Base-by-base conservation (phyloP, 2,329 filamentous ascomycete species). In the Parastagonospora nodorum region DNA sequence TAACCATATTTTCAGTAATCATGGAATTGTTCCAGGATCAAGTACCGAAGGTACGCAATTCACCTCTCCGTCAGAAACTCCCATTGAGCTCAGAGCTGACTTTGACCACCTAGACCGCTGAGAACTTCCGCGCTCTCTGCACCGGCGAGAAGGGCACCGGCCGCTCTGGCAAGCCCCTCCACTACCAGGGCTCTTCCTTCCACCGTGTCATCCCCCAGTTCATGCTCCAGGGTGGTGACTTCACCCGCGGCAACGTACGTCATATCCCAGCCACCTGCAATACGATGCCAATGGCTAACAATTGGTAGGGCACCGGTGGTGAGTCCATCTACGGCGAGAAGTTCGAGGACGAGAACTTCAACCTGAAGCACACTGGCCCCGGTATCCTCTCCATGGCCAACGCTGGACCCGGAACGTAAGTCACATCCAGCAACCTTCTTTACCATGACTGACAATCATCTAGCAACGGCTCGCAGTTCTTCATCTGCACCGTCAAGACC, bases 381-480 rank as follows among this genome's bases (percentile, higher is more conserved):
- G 96, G 97, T 81, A 80, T 97, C 57, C 82, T 97, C 55, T 94
- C 89, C 74, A 99, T 99, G 93, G 93, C 93, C 69, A 99, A 99
- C 74, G 93, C 93, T 58, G 93, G 94, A 43, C 90, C 92, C 36
- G 59, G 46, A 48, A 55, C 47, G 46, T 40, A 28, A 39, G 38
- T 42, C 28, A 8, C 15, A 15, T 5, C 24, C 4, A 19, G 4
- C 30, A 4, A 16, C 15, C 14, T 11, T 7, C 16, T 5, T 1
- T 15, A 12, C 27, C 15, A 19, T 8, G 9, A 19, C 40, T 42
- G 15, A 42, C 40, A 8, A 35, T 5, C n/a, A 8, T 24, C 8
- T 87, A 96, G 94, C 76, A 99, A 99, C 75, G 94, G 93, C 71
- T 95, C 90, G 50, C 93, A 97, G 73, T 97, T 97, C 84, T 97